Percentiles rank a stretch among this genome's conserved stretches.
These are phyloP conservation scores for Hordeum vulgare DNA, from an alignment of 176 grass and related monocot species.

Conservation along the genomic window MorexV3_pseudomolecules_assembly NC_058521.1:225690564-225691063, in stretches of 20 bases:
- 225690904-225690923: too few species aligned
- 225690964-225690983: background rate
- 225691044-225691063: too few species aligned
- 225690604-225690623: background rate
- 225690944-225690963: conserved; percentile 7
- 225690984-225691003: conserved; percentile 7
- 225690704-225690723: conserved; percentile 71
- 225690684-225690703: conserved; percentile 70
- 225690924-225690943: conserved; percentile 70
- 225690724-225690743: conserved; percentile 29
- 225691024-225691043: too few species aligned
- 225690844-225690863: conserved; percentile 46
- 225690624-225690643: background rate
- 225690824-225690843: conserved; percentile 69
- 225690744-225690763: conserved; percentile 58
- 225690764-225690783: conserved; percentile 68
- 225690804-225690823: conserved; percentile 57
- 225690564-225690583: background rate
- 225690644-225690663: conserved; percentile 44
- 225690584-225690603: background rate
- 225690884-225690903: conserved; percentile 59
- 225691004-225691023: too few species aligned
- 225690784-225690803: conserved; percentile 61
- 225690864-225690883: conserved; percentile 74
- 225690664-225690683: conserved; percentile 98